Base-by-base conservation (phyloP, 225 moss, liverwort and hornwort genomes). In the Ulota crispa region DNA sequence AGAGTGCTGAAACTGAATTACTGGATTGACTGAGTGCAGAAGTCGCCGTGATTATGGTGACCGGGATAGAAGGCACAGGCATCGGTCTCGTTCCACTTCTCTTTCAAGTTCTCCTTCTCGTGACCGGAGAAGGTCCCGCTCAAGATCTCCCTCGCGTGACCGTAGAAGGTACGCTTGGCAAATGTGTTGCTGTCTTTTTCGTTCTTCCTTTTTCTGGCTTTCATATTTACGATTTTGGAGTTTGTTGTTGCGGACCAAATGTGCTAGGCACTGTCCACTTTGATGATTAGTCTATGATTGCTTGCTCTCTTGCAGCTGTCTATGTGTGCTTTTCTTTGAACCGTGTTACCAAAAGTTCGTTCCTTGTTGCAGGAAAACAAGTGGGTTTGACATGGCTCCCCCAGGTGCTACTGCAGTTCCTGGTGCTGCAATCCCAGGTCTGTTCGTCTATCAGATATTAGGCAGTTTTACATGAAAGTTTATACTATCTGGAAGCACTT, bases 61-160 rank as follows among this genome's bases (percentile, higher is more conserved):
- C 63, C 94, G 96, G 72, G 98, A 99, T 72, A 91, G 93, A 85
- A 92, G 95, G 86, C 92, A 93, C 74, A 87, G 93, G 77, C 99
- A 99, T 87, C 91, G 94, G 70, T 96, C 95, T 77, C 92, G 88
- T 72, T 92, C 92, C 28, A 86, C 45, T 37, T 90, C 92, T 75
- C 84, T 83, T 65, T 90, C 90, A 57, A 81, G 87, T 12, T 90
- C 90, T 41, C 92, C 86, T 50, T 85, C 87, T 72, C 84, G 78
- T 47, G 88, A 89, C 20, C 89, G 91, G 52, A 93, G 95, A 73
- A 93, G 95, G 85, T 94, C 97, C 59, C 91, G 94, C 42, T 95
- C 97, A 31, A 88, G 82, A 81, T 93, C 92, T 69, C 95, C 89
- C 45, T 93, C 92, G 28, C 88, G 94, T 71, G 99, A 99, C 71